Evolutionary conservation across 2,329 filamentous ascomycete species (phyloP), one percentile per base, ranked within the genome.

Genomic region (Epichloe aotearoae): DNA sequence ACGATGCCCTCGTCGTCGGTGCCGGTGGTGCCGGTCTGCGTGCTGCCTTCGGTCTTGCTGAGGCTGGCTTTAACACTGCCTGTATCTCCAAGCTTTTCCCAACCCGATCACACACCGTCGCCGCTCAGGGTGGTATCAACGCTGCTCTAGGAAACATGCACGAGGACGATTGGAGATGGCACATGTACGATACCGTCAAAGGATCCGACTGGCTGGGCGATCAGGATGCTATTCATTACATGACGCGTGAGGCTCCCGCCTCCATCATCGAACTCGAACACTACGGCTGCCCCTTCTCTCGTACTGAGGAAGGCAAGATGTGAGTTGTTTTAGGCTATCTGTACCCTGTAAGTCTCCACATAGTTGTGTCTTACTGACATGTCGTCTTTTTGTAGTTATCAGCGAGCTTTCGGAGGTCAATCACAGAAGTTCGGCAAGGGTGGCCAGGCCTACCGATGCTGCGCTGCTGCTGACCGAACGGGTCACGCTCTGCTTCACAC

Each of bases 151-250:
- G 87, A 65, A 95, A 95, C 75, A 96, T 96, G 90, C 89, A 95
- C 77, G 82, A 91, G 75, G 90, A 96, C 64, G 89, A 96, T 74
- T 96, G 90, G 90, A 83, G 89, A 76, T 96, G 90, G 90, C 90
- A 96, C 74, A 96, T 96, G 90, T 96, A 96, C 76, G 90, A 96
- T 70, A 96, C 90, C 42, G 90, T 96, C 67, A 96, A 96, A 77
- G 90, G 90, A 58, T 95, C 88, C 58, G 90, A 96, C 76, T 96
- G 90, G 90, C 81, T 96, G 48, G 90, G 90, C 69, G 90, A 96
- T 70, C 90, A 96, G 72, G 90, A 96, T 67, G 90, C 90, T 58
- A 96, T 96, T 66, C 90, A 96, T 73, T 96, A 96, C 76, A 96
- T 96, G 90, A 96, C 90, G 63, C 81, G 89, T 64, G 90, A 96